Base-by-base conservation (phyloP, 73 alveolate genomes). In the Effrenium voratum region DNA sequence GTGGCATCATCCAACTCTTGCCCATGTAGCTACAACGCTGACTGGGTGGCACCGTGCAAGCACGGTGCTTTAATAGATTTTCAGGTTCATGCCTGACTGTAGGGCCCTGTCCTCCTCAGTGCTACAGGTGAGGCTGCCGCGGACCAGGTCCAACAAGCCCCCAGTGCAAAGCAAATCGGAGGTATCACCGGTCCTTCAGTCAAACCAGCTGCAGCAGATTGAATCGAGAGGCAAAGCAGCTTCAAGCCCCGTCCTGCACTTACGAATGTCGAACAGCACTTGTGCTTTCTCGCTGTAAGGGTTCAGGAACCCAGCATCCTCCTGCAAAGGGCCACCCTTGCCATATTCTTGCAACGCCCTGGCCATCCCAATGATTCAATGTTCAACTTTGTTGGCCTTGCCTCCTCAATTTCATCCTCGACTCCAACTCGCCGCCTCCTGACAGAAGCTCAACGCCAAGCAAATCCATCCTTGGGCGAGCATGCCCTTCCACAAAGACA, bases 51-150 rank as follows among this genome's bases (percentile, higher is more conserved):
- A n/a, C 49, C n/a, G 19, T 72, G 50, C 24, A 34, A 19, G 28
- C 50, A 10, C 10, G 50, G 16, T 10, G 8, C 34, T 1, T 22
- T 8, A 34, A 75, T 13, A 0, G 36, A 5, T 10, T 75, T 38
- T 75, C 82, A 30, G 5, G 82, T 12, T 28, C 15, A 24, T 8
- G 32, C 28, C 16, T 34, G 34, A 72, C 15, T 34, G 24, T 36
- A 19, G 26, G n/a, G n/a, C n/a, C n/a, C n/a, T n/a, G n/a, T 75
- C 97, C 97, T 90, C 97, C 30, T 90, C 97, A 24, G 97, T 90
- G 97, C 36, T 90, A 87, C 97, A 90, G 76, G 97, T 90, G 28
- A 90, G 97, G 87, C 97, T 90, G 38, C 97, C 97, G n/a, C 97
- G 97, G 87, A 90, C 97, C 73, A 90, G 97, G 97, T 90, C 97